Base-by-base conservation (phyloP, 2,329 filamentous ascomycete genomes). In the Periconia macrospinosa region DNA sequence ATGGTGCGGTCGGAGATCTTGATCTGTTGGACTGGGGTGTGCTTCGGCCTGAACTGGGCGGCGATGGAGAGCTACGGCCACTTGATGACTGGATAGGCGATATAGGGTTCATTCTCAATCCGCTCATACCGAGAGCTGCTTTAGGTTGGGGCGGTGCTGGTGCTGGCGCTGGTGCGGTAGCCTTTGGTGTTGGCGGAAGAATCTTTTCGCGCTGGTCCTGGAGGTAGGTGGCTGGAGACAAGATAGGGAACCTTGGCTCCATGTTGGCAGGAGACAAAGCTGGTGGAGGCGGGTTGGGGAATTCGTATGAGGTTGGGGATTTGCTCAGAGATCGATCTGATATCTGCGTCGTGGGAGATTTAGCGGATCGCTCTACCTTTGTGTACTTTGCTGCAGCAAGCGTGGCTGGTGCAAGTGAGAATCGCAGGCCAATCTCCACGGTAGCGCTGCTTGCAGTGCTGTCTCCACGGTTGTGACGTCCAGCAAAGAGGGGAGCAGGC, bases 371-470 rank as follows among this genome's bases (percentile, higher is more conserved):
- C 42, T 63, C 67, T 11, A 51, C 44, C 7, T 54, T 46, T 6
- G 61, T 68, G 53, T 53, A 70, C 40, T 69, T 70, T 30, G 61
- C 65, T 48, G 69, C 69, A 46, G 66, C 67, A 51, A 75, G 69
- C 17, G 69, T 69, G 3, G 72, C 71, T 14, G 72, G 72, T 13
- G 71, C 72, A 6, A 75, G 57, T n/a, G 87, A 90, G 51, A 90
- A 78, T 11, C 87, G 82, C 15, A 90, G 77, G 1, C 87, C 87
- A 48, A 90, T 90, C 65, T 89, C 86, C 11, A 90, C 86, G 0
- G 86, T 90, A 20, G 86, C 86, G 10, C 83, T 83, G 43, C 87
- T 89, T 15, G 78, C 79, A 41, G 85, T 77, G 1, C 87, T 90
- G 6, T 85, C 86, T 54, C 84, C 79, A 43, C 86, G 80, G 17